A percentile compares a stretch with the other conserved stretches of the same genome.
Conservation (phyloP, 2,329 filamentous ascomycete genomes). For the Camillea tinctor region DNA sequence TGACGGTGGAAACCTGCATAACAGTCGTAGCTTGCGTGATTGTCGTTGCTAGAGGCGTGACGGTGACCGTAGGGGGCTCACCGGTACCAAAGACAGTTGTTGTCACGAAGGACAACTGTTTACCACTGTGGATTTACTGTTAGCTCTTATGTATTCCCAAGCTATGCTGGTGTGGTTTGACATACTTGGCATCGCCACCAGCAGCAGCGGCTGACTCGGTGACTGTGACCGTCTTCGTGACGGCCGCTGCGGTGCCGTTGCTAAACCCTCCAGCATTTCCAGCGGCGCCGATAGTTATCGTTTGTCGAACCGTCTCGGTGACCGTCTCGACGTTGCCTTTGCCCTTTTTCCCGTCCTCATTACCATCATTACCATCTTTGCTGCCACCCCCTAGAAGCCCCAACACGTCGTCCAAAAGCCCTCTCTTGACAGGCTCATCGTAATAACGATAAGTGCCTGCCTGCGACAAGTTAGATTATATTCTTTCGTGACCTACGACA, state of each 20-base stretch:
- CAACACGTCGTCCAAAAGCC: constrained; percentile 26
- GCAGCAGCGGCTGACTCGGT: constrained; percentile 10
- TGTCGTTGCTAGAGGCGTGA: constrained; percentile 35
- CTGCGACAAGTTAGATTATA: constrained; percentile 14
- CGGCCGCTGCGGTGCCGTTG: constrained; percentile 24
- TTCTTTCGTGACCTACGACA: neutral
- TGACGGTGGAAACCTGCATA: constrained; percentile 26
- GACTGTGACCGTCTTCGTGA: constrained; percentile 26
- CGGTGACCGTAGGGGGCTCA: constrained; percentile 30
- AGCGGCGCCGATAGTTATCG: constrained; percentile 34
- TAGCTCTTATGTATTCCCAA: constrained; percentile 6
- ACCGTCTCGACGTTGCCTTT: constrained; percentile 24
- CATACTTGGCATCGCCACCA: constrained; percentile 12
- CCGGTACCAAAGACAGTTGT: constrained; percentile 35
- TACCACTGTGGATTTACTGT: constrained; percentile 7
- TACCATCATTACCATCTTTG: constrained; percentile 8
- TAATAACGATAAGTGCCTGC: constrained; percentile 20
- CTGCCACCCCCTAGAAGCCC: constrained; percentile 7
- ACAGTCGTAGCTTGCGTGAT: constrained; percentile 20
- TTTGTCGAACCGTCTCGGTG: constrained; percentile 35
- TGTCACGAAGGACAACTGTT: constrained; percentile 38
- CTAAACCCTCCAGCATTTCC: constrained; percentile 24
- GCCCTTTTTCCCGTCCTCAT: constrained; percentile 16
- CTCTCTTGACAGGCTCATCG: constrained; percentile 24
- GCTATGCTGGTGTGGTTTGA: constrained; percentile 9